phyloP scores from a whole-genome alignment of 1,284 basidiomycete genomes.

The Sporisorium scitamineum region DNA sequence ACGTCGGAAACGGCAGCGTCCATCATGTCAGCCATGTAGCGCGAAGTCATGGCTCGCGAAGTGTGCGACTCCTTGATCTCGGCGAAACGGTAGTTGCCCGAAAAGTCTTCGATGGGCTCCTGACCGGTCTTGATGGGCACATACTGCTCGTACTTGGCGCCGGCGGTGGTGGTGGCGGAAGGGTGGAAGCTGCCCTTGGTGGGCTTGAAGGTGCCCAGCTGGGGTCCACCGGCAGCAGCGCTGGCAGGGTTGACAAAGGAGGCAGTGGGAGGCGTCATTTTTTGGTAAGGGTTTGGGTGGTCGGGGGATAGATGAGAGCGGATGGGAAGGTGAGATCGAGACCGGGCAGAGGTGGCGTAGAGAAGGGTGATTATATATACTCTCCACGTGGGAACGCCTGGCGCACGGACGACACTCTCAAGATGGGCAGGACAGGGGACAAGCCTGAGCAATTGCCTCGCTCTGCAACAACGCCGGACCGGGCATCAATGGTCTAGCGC shows the following conservation, averaged over 20 bases:
- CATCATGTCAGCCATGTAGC: slow-evolving; percentile 66
- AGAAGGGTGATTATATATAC: slow-evolving; percentile 2
- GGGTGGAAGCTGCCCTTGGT: slow-evolving; percentile 27
- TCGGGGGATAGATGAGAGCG: neutral
- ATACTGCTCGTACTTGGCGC: slow-evolving; percentile 39
- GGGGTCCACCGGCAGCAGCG: neutral
- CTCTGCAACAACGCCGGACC: neutral
- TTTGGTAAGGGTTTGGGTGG: neutral
- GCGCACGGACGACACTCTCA: slow-evolving; percentile 3
- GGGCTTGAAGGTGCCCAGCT: slow-evolving; percentile 24
- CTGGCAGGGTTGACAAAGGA: slow-evolving; percentile 36
- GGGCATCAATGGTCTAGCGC: neutral
- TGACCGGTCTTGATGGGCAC: slow-evolving; percentile 59
- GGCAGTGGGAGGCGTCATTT: slow-evolving; percentile 59
- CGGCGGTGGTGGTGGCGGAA: neutral
- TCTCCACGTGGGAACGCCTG: slow-evolving; percentile 12
- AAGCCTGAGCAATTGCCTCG: neutral
- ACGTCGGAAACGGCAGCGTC: slow-evolving; percentile 77
- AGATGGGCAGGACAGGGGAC: neutral
- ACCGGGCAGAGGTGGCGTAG: neutral
- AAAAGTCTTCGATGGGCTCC: slow-evolving; percentile 64
- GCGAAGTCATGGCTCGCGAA: slow-evolving; percentile 62
- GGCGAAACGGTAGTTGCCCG: slow-evolving; percentile 64
- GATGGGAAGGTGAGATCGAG: neutral
- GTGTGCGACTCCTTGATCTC: slow-evolving; percentile 67